phyloP scores from a whole-genome alignment of 2,329 filamentous ascomycete genomes.

The Boeremia exigua region DNA sequence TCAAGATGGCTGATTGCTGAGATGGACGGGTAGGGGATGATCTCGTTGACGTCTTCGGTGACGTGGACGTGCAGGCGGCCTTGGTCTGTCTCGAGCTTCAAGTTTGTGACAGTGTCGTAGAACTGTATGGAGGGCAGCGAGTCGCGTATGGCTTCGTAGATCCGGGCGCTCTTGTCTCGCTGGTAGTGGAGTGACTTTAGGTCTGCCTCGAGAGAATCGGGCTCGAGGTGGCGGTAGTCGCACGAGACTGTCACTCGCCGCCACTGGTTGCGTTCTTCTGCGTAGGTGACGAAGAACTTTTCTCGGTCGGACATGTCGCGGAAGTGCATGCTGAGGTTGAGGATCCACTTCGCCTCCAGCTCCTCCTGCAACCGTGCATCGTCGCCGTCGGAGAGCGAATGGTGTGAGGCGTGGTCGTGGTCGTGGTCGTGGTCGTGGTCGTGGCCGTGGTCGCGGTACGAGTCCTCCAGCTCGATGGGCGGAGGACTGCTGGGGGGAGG shows the following conservation, averaged over 20 bases:
- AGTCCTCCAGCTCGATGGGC: constrained; percentile 36
- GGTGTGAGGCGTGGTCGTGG: constrained; percentile 41
- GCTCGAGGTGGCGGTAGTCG: constrained; percentile 83
- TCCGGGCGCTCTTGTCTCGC: constrained; percentile 87
- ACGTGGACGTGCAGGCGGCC: constrained; percentile 94
- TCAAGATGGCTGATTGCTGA: constrained; percentile 75
- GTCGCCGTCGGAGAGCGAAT: constrained; percentile 51
- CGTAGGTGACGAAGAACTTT: constrained; percentile 97
- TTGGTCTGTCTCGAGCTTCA: constrained; percentile 88
- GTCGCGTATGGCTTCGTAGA: constrained; percentile 93
- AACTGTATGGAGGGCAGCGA: constrained; percentile 94
- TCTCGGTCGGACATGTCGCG: constrained; percentile 89
- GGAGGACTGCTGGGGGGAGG: constrained; percentile 31
- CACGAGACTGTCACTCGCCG: constrained; percentile 89
- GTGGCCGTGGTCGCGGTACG: constrained; percentile 34
- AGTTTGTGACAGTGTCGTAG: constrained; percentile 92
- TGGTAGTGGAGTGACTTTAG: constrained; percentile 80
- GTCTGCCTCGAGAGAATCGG: constrained; percentile 84
- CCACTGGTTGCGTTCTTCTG: constrained; percentile 79
- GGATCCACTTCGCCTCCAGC: constrained; percentile 87
- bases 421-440: constrained; percentile 38
- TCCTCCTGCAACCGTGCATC: constrained; percentile 76
- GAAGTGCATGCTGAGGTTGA: constrained; percentile 98
- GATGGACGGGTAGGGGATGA: constrained; percentile 81
- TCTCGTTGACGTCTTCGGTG: constrained; percentile 96